Conservation (phyloP, 169 alveolate genomes). For the Plasmodium inui region DNA sequence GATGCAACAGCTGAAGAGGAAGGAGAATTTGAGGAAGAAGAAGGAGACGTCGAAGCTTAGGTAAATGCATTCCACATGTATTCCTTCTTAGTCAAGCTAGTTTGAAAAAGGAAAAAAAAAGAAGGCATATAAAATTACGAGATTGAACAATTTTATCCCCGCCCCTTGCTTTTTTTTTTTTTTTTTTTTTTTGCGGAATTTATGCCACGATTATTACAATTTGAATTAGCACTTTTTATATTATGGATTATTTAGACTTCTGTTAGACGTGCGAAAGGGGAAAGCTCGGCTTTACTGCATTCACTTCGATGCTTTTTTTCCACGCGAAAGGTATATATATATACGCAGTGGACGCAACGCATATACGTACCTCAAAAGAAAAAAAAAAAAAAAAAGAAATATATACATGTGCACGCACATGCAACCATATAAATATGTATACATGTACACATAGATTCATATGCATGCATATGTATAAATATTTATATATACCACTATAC, state of each 20-base stretch:
- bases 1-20: conserved; percentile 98
- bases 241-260: not conserved
- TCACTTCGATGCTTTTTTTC: not conserved
- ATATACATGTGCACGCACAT: not conserved
- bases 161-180: not conserved
- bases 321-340: not conserved
- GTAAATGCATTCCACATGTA: not conserved
- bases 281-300: conserved; percentile 15
- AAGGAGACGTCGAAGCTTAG: conserved; percentile 76
- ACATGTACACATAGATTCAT: not conserved
- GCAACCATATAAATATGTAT: not conserved
- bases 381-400: not conserved
- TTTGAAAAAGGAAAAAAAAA: not conserved
- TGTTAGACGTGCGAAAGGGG: not conserved
- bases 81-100: not conserved
- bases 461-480: conserved; percentile 15
- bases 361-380: not conserved
- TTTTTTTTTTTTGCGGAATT: conserved; percentile 19
- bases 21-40: conserved; percentile 80
- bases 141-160: not conserved
- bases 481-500: conserved; percentile 1
- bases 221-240: conserved; percentile 11
- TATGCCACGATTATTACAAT: conserved; percentile 28
- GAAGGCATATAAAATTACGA: conserved; percentile 3
- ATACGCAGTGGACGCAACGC: not conserved